Conservation (phyloP, 108 stramenopile species). For the Craspedostauros australis region DNA sequence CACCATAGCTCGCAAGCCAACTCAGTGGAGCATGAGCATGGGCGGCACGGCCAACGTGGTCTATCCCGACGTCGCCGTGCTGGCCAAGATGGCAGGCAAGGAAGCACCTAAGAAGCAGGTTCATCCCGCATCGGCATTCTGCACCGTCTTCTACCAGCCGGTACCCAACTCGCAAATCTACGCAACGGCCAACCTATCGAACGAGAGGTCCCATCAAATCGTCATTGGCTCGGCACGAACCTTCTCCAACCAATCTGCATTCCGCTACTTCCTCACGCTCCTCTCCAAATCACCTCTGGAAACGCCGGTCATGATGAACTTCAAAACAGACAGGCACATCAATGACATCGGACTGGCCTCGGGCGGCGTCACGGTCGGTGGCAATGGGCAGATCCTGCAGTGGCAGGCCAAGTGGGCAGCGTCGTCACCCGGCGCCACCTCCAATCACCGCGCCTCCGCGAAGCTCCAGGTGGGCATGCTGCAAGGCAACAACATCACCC, state of each 20-base stretch:
- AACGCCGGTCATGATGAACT: slow-evolving; percentile 20
- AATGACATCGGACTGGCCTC: slow-evolving; percentile 24
- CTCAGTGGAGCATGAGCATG: slow-evolving; percentile 31
- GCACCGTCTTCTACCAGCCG: slow-evolving; percentile 22
- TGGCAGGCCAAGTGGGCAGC: slow-evolving; percentile 27
- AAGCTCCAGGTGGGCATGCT: slow-evolving; percentile 19
- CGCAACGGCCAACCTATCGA: slow-evolving; percentile 22
- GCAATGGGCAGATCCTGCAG: slow-evolving; percentile 18
- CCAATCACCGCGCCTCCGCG: slow-evolving; percentile 18
- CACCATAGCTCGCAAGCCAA: no score
- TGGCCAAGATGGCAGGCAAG: slow-evolving; percentile 12
- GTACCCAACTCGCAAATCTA: slow-evolving; percentile 24
- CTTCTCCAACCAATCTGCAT: slow-evolving; percentile 26
- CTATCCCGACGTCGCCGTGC: slow-evolving; percentile 20
- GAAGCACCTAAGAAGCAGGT: slow-evolving; percentile 7
- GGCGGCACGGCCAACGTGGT: slow-evolving; percentile 19
- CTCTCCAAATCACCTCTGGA: slow-evolving; percentile 24
- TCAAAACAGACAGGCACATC: slow-evolving; percentile 23
- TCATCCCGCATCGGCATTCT: slow-evolving; percentile 23
- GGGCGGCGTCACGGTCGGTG: slow-evolving; percentile 15
- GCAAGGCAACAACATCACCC: slow-evolving; percentile 25
- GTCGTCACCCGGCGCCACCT: not conserved
- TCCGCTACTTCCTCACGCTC: slow-evolving; percentile 20
- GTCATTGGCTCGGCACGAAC: slow-evolving; percentile 21
- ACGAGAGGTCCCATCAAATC: slow-evolving; percentile 27